Conservation (phyloP, 164 flowering plant genomes). For the Kingdonia uniflora region DNA sequence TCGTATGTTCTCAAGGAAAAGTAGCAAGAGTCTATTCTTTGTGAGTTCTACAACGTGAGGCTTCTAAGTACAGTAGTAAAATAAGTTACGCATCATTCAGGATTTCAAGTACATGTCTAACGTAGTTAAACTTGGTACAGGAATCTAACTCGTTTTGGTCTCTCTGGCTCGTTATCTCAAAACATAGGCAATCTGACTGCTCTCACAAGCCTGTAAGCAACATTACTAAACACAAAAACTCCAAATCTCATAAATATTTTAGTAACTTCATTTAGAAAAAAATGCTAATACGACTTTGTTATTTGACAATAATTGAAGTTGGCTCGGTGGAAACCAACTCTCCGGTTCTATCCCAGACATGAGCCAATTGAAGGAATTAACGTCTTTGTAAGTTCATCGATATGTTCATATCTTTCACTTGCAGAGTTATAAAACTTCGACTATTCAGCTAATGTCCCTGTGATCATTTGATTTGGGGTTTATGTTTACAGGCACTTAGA, state of each 20-base stretch:
- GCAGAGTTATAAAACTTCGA: too few relatives aligned
- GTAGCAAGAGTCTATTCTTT: constrained; percentile 33
- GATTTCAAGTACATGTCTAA: background rate
- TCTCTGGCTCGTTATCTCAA: constrained; percentile 46
- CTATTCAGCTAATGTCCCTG: background rate
- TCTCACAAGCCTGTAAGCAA: constrained; percentile 54
- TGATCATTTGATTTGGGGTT: background rate
- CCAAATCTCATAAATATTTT: too few relatives aligned
- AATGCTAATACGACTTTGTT: background rate
- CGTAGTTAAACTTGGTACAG: constrained; percentile 19
- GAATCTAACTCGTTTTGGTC: constrained; percentile 41
- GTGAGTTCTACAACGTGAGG: constrained; percentile 35
- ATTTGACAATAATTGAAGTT: constrained; percentile 21
- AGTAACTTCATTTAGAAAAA: background rate
- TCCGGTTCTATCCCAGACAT: constrained; percentile 55
- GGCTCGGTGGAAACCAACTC: constrained; percentile 55
- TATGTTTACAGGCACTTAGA: constrained; percentile 53
- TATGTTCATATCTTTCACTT: too few relatives aligned
- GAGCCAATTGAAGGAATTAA: constrained; percentile 28
- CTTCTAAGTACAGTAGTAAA: background rate
- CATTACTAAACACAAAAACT: background rate
- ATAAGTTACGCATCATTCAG: background rate
- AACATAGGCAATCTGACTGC: constrained; percentile 51
- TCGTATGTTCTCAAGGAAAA: constrained; percentile 39
- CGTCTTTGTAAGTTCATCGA: constrained; percentile 41